Evolutionary conservation across 805 yeast species (phyloP).

Genomic region (Starmerella floris): DNA sequence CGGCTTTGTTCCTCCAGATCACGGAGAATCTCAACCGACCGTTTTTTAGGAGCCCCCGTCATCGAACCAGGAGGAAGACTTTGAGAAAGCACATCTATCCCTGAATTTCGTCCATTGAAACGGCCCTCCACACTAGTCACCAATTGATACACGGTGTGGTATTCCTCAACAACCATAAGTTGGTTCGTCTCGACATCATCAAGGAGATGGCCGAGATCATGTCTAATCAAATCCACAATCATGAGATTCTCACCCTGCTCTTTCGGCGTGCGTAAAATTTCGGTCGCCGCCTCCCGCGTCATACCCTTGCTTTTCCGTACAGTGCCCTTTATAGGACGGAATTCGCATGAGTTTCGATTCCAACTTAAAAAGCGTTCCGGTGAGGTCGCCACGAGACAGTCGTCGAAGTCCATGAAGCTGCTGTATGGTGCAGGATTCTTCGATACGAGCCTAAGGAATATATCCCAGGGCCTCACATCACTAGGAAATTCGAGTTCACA

Average conservation of each 20-base stretch:
- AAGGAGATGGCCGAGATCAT: conserved; percentile 64
- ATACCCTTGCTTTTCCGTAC: conserved; percentile 52
- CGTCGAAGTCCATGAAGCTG: conserved; percentile 60
- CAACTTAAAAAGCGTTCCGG: conserved; percentile 89
- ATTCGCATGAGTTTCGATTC: conserved; percentile 49
- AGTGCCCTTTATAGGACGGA: conserved; percentile 94
- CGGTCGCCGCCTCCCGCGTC: conserved; percentile 45
- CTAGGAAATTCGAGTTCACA: conserved; percentile 44
- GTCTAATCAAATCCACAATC: conserved; percentile 93
- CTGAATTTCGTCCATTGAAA: conserved; percentile 36
- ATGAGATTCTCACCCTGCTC: conserved; percentile 91
- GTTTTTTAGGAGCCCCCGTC: conserved; percentile 98
- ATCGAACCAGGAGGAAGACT: conserved; percentile 96
- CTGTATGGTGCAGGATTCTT: conserved; percentile 91
- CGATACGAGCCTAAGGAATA: conserved; percentile 56
- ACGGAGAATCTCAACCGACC: conserved; percentile 75
- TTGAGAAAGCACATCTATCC: conserved; percentile 63
- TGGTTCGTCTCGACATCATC: conserved; percentile 56
- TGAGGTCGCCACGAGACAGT: conserved; percentile 63
- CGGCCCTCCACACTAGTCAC: conserved; percentile 78
- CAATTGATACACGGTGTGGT: conserved; percentile 76
- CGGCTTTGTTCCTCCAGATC: conserved; percentile 44
- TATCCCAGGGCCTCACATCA: conserved; percentile 42
- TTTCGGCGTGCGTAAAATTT: conserved; percentile 64
- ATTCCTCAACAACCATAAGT: conserved; percentile 86